Percentiles rank a stretch among this genome's conserved stretches.
phyloP scores from a whole-genome alignment of 495 filamentous ascomycete species.

The Diplogelasinospora grovesii region DNA sequence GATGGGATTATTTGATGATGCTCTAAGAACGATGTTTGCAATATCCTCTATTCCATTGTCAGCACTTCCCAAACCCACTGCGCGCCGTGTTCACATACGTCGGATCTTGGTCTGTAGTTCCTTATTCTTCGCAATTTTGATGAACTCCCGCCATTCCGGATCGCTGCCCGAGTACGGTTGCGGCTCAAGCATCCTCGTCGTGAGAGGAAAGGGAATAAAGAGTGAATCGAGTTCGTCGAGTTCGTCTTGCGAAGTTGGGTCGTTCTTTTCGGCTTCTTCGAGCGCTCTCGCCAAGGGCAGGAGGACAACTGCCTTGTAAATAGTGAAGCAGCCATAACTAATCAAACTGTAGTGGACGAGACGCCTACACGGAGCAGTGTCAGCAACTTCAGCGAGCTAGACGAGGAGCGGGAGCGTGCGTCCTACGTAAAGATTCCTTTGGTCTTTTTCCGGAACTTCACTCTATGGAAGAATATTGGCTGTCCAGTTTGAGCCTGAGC shows the following conservation, averaged over 20 bases:
- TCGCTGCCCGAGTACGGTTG: constrained; percentile 51
- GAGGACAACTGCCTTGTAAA: constrained; percentile 20
- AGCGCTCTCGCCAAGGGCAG: constrained; percentile 18
- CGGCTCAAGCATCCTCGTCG: constrained; percentile 34
- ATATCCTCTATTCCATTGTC: constrained; percentile 19
- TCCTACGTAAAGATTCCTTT: not conserved
- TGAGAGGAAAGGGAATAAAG: constrained; percentile 60
- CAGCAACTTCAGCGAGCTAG: not conserved
- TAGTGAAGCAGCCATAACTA: too few relatives aligned
- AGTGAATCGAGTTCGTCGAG: constrained; percentile 21
- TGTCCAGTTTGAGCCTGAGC: constrained; percentile 11
- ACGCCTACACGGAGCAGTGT: not conserved
- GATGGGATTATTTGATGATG: constrained; percentile 2
- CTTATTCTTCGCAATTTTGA: constrained; percentile 49
- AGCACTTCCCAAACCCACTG: not conserved
- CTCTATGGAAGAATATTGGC: constrained; percentile 25
- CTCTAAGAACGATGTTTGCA: constrained; percentile 17
- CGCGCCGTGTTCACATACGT: constrained; percentile 30
- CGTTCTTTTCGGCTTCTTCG: constrained; percentile 14
- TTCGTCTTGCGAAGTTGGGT: constrained; percentile 23
- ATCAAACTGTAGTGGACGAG: too few relatives aligned
- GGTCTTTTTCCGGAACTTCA: not conserved
- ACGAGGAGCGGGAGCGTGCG: not conserved
- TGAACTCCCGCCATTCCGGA: constrained; percentile 66
- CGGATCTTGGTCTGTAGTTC: constrained; percentile 41